phyloP scores from a whole-genome alignment of 495 filamentous ascomycete genomes.

The Penicillium silybi region DNA sequence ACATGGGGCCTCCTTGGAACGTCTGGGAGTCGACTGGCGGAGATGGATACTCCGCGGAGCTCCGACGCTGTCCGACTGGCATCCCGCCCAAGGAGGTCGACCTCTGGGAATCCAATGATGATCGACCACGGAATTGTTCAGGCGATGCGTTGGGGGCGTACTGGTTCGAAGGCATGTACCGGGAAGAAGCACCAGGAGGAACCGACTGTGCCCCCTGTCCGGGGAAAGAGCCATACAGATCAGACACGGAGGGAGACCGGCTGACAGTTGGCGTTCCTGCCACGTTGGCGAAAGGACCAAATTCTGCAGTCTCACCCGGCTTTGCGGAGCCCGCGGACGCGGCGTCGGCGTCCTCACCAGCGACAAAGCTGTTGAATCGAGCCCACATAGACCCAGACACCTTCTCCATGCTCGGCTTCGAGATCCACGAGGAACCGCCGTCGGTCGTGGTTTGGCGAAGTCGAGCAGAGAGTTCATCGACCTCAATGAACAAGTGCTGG shows the following conservation, averaged over 20 bases:
- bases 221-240: slow-evolving; percentile 65
- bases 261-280: slow-evolving; percentile 80
- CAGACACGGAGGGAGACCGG: slow-evolving; percentile 68
- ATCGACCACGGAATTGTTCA: slow-evolving; percentile 43
- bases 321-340: slow-evolving; percentile 55
- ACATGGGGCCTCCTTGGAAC: slow-evolving; percentile 27
- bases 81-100: slow-evolving; percentile 30
- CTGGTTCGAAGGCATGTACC: slow-evolving; percentile 58
- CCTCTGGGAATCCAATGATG: slow-evolving; percentile 46
- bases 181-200: slow-evolving; percentile 48
- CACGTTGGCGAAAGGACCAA: slow-evolving; percentile 78
- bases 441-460: slow-evolving; percentile 81
- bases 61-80: slow-evolving; percentile 33
- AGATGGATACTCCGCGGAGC: slow-evolving; percentile 36
- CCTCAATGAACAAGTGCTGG: slow-evolving; percentile 60
- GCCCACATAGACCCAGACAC: slow-evolving; percentile 84
- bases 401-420: slow-evolving; percentile 90
- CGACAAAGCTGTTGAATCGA: slow-evolving; percentile 90
- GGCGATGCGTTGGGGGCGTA: slow-evolving; percentile 48
- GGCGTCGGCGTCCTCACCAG: slow-evolving; percentile 76
- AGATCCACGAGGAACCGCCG: slow-evolving; percentile 69
- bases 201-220: slow-evolving; percentile 32
- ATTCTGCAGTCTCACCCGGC: slow-evolving; percentile 48
- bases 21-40: slow-evolving; percentile 32
- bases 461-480: slow-evolving; percentile 80